Conservation (phyloP, 2,329 filamentous ascomycete species). For the Arthrobotrys sinensis region DNA sequence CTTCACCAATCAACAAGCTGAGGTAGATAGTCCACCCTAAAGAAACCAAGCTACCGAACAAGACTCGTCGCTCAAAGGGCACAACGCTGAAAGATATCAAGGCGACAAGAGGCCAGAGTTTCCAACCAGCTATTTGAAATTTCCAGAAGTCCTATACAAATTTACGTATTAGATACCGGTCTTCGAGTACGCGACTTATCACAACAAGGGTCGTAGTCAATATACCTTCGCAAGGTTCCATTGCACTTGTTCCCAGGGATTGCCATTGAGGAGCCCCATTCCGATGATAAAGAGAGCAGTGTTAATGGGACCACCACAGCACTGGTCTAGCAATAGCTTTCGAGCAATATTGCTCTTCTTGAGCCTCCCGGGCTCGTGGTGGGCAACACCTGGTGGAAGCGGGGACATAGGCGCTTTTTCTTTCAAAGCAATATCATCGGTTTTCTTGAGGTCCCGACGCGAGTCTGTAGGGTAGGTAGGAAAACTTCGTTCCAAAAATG, state of each 20-base stretch:
- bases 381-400: constrained; percentile 2
- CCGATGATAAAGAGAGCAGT: constrained; percentile 73
- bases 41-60: constrained; percentile 71
- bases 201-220: constrained; percentile 8
- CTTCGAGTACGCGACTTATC: background rate
- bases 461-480: constrained; percentile 68
- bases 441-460: constrained; percentile 46
- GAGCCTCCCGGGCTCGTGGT: constrained; percentile 61
- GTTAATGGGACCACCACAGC: constrained; percentile 73
- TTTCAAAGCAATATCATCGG: constrained; percentile 51
- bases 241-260: constrained; percentile 65
- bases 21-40: constrained; percentile 72
- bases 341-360: constrained; percentile 70
- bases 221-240: constrained; percentile 66
- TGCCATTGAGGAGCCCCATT: constrained; percentile 71
- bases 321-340: constrained; percentile 75
- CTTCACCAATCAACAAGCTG: constrained; percentile 68
- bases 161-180: background rate
- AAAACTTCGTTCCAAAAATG: constrained; percentile 72
- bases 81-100: constrained; percentile 72
- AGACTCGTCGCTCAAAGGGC: constrained; percentile 71
- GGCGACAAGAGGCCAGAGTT: constrained; percentile 72
- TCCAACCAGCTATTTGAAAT: constrained; percentile 71
- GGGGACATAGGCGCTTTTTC: constrained; percentile 43
- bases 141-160: constrained; percentile 38